A percentile compares a stretch with the other conserved stretches of the same genome.
Evolutionary conservation across 2,329 filamentous ascomycete genomes (phyloP).

Genomic region (Venturia oleaginea): DNA sequence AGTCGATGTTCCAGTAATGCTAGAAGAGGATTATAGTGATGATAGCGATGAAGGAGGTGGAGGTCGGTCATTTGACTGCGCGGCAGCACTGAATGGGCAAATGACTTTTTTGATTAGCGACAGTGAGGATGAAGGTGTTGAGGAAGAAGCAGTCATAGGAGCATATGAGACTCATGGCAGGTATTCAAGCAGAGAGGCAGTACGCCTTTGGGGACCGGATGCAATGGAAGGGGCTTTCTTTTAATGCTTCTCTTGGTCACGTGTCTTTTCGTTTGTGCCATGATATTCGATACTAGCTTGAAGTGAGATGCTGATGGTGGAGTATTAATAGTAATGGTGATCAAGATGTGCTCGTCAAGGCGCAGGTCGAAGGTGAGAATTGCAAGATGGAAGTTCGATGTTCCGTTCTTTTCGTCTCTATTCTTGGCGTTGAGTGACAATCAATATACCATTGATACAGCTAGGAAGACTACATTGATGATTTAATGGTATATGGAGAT

Average conservation of each 20-base stretch:
- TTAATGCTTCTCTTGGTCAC: background rate
- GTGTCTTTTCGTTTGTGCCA: background rate
- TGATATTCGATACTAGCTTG: too few relatives aligned
- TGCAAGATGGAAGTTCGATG: too few relatives aligned
- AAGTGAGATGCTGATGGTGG: too few relatives aligned
- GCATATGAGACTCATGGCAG: background rate
- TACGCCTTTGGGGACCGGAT: background rate
- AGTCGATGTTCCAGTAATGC: background rate
- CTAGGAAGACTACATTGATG: too few relatives aligned
- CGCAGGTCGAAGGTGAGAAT: too few relatives aligned
- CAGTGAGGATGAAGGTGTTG: background rate
- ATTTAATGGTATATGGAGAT: too few relatives aligned
- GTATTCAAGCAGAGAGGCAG: background rate
- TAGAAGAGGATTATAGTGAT: background rate
- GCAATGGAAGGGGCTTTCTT: background rate
- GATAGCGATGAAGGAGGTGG: background rate
- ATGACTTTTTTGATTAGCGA: constrained; percentile 1
- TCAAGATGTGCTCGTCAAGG: too few relatives aligned
- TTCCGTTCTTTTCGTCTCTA: too few relatives aligned
- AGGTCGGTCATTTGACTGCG: background rate
- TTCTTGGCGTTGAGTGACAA: too few relatives aligned
- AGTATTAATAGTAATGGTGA: too few relatives aligned
- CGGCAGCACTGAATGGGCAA: background rate
- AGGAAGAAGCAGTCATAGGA: background rate
- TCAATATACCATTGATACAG: too few relatives aligned